A percentile compares a stretch with the other conserved stretches of the same genome.
These are phyloP conservation scores for Candida xiaguanensis DNA, from an alignment of 805 yeast genomes.

Conservation along the genomic window DNA sequence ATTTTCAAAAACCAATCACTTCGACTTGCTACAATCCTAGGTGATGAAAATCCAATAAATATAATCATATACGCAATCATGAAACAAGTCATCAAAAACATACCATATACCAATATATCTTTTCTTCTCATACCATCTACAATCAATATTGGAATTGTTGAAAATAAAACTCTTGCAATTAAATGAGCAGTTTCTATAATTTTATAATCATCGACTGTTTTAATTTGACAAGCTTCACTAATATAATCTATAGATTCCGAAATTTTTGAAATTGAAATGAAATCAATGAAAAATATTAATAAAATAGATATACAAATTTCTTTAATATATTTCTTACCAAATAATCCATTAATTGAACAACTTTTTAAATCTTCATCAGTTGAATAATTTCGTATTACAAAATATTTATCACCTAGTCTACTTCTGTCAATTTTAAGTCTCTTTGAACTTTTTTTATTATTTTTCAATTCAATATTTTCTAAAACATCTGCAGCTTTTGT, in stretches of 20 bases:
- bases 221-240: slow-evolving; percentile 47
- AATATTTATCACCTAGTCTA: slow-evolving; percentile 15
- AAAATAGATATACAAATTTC: slow-evolving; percentile 35
- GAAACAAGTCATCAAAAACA: slow-evolving; percentile 16
- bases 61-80: slow-evolving; percentile 5
- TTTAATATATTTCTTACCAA: slow-evolving; percentile 27
- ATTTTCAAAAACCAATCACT: slow-evolving; percentile 6
- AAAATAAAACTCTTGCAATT: slow-evolving; percentile 36
- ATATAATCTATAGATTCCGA: slow-evolving; percentile 44
- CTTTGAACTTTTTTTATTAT: slow-evolving; percentile 13
- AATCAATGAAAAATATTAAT: slow-evolving; percentile 41
- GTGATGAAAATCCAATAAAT: slow-evolving; percentile 6
- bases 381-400: slow-evolving; percentile 23
- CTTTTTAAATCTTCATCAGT: slow-evolving; percentile 15
- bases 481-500: slow-evolving; percentile 26
- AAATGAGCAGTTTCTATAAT: slow-evolving; percentile 19
- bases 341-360: slow-evolving; percentile 28
- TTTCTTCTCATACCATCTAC: slow-evolving; percentile 45
- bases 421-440: slow-evolving; percentile 8
- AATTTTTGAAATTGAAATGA: slow-evolving; percentile 42
- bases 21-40: slow-evolving; percentile 1
- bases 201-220: slow-evolving; percentile 14
- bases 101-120: slow-evolving; percentile 44
- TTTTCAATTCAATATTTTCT: slow-evolving; percentile 8
- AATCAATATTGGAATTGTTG: slow-evolving; percentile 40